Percentiles rank a stretch among this genome's conserved stretches.
Conservation (phyloP, 2,329 filamentous ascomycete species). For the Westerdykella ornata region DNA sequence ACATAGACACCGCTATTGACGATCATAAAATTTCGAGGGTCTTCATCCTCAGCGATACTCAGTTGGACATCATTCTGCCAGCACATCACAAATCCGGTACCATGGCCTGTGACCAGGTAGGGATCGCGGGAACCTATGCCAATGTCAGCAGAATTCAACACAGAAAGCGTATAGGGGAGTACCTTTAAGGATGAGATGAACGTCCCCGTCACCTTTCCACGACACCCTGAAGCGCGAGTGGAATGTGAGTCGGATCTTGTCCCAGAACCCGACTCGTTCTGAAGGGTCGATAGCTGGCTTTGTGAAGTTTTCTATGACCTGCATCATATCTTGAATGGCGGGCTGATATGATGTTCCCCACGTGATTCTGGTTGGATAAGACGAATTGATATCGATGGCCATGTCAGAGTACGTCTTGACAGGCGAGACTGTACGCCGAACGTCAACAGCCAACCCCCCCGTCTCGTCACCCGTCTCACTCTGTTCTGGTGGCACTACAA, state of each 20-base stretch:
- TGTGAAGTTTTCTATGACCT: conserved; percentile 94
- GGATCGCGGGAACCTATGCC: conserved; percentile 67
- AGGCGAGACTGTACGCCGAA: conserved; percentile 83
- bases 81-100: conserved; percentile 95
- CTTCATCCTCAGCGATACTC: conserved; percentile 75
- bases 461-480: conserved; percentile 50
- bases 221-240: conserved; percentile 83
- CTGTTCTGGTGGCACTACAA: conserved; percentile 69
- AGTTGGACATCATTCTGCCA: conserved; percentile 92
- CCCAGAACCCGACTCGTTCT: conserved; percentile 94
- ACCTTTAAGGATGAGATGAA: conserved; percentile 87
- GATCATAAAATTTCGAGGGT: conserved; percentile 89
- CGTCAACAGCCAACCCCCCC: conserved; percentile 72
- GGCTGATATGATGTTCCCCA: conserved; percentile 98
- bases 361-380: conserved; percentile 83
- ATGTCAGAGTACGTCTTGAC: conserved; percentile 97
- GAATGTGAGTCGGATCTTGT: conserved; percentile 91
- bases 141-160: conserved; percentile 8
- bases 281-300: conserved; percentile 92
- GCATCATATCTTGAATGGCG: conserved; percentile 99
- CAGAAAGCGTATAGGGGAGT: conserved; percentile 18
- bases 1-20: conserved; percentile 95
- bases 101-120: conserved; percentile 85
- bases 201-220: conserved; percentile 94
- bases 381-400: conserved; percentile 85